Conservation (phyloP, 2,329 filamentous ascomycete species). For the Phialocephala sp. region DNA sequence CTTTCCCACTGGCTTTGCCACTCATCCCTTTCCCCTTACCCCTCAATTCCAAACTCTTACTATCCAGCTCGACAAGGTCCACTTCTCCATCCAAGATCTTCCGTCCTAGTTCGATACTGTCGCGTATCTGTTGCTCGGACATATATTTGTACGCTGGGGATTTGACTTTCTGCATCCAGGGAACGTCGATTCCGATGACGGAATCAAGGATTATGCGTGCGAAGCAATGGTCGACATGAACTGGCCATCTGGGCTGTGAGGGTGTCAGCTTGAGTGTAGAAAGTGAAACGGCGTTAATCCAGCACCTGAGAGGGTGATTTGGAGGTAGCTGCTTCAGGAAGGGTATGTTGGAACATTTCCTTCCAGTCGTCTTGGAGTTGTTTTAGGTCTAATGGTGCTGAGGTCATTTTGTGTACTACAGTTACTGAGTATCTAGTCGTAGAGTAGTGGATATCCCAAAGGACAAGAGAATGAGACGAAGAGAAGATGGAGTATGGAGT, state of each 20-base stretch:
- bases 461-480: background rate
- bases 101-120: conserved; percentile 47
- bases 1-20: conserved; percentile 15
- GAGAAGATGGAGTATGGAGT: too few species aligned
- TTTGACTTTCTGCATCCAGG: conserved; percentile 50
- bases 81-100: conserved; percentile 44
- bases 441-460: too few species aligned
- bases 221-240: conserved; percentile 51
- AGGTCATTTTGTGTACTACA: background rate
- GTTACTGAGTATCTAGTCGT: background rate
- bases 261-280: conserved; percentile 18
- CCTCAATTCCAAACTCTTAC: conserved; percentile 47
- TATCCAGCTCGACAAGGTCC: conserved; percentile 47
- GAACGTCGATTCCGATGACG: conserved; percentile 45
- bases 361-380: conserved; percentile 36
- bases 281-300: background rate
- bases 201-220: conserved; percentile 52
- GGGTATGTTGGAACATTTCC: conserved; percentile 33
- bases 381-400: background rate
- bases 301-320: conserved; percentile 31
- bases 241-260: conserved; percentile 47
- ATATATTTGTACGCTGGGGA: conserved; percentile 52
- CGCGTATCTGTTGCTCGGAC: conserved; percentile 45
- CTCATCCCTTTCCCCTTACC: conserved; percentile 32
- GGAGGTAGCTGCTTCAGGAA: conserved; percentile 34